Evolutionary conservation across 176 grass and related monocot genomes (phyloP).

Genomic region (Cenchrus fungigraminus): DNA sequence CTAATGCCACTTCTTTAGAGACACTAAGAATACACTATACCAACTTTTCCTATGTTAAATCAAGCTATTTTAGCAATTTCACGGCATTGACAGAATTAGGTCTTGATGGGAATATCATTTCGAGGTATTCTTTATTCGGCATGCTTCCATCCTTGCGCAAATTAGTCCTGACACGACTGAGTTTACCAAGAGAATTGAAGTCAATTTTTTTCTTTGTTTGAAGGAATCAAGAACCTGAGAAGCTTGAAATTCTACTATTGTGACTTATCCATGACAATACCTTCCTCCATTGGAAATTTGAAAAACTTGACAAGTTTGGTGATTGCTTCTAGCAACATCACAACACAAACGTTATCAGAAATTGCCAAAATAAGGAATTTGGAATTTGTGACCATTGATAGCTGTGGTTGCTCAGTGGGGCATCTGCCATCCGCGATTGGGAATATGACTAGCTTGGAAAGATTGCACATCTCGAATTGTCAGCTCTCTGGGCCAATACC

Average conservation of each 20-base stretch:
- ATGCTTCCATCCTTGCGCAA: background rate
- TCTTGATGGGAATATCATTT: slow-evolving; percentile 5
- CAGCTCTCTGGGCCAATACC: no score
- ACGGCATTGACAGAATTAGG: background rate
- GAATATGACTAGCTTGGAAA: slow-evolving; percentile 17
- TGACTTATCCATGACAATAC: slow-evolving; percentile 1
- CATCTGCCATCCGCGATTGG: background rate
- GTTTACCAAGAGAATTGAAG: background rate
- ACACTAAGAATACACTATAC: slow-evolving; percentile 10
- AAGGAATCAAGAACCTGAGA: background rate
- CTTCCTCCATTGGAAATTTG: background rate
- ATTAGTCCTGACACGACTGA: background rate
- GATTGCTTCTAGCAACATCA: background rate
- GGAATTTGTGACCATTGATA: background rate
- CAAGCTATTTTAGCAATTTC: background rate
- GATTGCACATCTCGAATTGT: no score
- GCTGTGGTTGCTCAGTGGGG: background rate
- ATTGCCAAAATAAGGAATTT: background rate
- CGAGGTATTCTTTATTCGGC: background rate
- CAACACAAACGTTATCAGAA: background rate
- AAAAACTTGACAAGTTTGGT: background rate
- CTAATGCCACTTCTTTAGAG: background rate
- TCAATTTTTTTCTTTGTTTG: slow-evolving; percentile 20
- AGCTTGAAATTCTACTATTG: background rate
- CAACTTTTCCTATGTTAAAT: background rate